Evolutionary conservation across 192 early-diverging fungal genomes (phyloP), one percentile per base, ranked within the genome.

Genomic region (Cetraspora pellucida): DNA sequence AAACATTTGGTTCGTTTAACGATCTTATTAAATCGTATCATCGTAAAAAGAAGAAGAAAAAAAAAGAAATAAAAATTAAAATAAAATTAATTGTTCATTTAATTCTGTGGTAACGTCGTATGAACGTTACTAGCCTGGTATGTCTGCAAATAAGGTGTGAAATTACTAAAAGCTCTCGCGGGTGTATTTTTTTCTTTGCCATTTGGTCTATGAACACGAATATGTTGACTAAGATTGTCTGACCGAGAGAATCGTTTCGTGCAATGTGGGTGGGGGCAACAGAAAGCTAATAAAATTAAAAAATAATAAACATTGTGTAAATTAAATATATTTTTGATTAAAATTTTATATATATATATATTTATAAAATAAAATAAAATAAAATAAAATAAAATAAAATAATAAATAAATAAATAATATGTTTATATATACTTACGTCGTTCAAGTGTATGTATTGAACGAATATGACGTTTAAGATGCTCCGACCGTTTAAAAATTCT

Each of bases 401-500:
- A 43, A 30, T 25, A 46, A 27, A 57, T 31, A 27, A 59, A 72
- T 59, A 70, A 57, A 16, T 37, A 44, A 14, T n/a, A 28, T 25
- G 30, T 21, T 31, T 8, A 13, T n/a, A 46, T 69, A 28, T 28
- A 81, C 85, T 83, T 85, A 89, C 88, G 88, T 84, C 87, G 85
- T 72, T 89, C 88, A 52, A 86, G 79, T 1, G 88, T 89, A 58
- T 89, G 88, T 64, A 89, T 89, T 30, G 86, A 87, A 58, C 88
- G 82, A 71, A 87, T 83, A 45, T 89, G 88, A 60, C 88, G 77
- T 73, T 89, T 89, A 17, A 89, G 77, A 72, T 89, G 88, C 63
- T 89, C 88, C 11, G 88, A 89, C 27, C 88, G 54, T 76, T 89
- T 89, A 49, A 89, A 89, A 28, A 89, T 79, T 73, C 87, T 86